These are phyloP conservation scores for Borovskyia barvae DNA, from an alignment of 208 protist genomes.

Conservation along the genomic window DNA sequence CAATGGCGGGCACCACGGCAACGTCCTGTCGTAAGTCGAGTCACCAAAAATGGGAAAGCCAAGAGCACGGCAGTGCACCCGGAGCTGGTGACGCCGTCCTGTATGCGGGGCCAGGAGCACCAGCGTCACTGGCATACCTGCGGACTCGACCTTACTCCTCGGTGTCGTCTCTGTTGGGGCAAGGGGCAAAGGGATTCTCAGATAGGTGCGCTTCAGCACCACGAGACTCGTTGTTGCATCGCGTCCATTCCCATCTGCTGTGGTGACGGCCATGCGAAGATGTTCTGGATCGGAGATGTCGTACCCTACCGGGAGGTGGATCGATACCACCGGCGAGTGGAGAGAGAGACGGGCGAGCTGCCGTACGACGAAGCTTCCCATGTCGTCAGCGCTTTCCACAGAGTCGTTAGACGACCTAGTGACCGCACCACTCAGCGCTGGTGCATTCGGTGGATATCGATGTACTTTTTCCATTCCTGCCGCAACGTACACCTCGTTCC, in stretches of 20 bases:
- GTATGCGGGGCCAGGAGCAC: conserved; percentile 63
- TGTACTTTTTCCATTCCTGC: too few relatives aligned
- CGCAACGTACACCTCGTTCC: too few relatives aligned
- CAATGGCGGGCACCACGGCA: conserved; percentile 13
- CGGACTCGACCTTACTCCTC: too few relatives aligned
- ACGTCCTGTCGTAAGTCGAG: conserved; percentile 38
- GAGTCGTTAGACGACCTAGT: too few relatives aligned
- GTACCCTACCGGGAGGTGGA: conserved; percentile 54
- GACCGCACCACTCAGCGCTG: too few relatives aligned
- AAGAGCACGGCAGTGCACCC: conserved; percentile 79
- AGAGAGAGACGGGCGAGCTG: too few relatives aligned
- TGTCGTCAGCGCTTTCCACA: too few relatives aligned
- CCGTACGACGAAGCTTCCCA: too few relatives aligned
- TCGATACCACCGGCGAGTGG: too few relatives aligned
- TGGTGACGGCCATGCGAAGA: conserved; percentile 61
- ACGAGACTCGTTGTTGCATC: conserved; percentile 13
- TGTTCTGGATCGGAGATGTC: conserved; percentile 36
- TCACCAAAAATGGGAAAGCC: conserved; percentile 88
- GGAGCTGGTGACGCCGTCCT: conserved; percentile 86
- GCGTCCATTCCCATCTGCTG: conserved; percentile 11
- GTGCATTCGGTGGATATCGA: too few relatives aligned
- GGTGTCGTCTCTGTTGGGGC: too few relatives aligned
- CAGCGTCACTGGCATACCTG: conserved; percentile 42
- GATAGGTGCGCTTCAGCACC: conserved; percentile 14
- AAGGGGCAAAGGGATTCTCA: background rate